phyloP scores from a whole-genome alignment of 345 rosid species.

The Trapa incisa region DNA sequence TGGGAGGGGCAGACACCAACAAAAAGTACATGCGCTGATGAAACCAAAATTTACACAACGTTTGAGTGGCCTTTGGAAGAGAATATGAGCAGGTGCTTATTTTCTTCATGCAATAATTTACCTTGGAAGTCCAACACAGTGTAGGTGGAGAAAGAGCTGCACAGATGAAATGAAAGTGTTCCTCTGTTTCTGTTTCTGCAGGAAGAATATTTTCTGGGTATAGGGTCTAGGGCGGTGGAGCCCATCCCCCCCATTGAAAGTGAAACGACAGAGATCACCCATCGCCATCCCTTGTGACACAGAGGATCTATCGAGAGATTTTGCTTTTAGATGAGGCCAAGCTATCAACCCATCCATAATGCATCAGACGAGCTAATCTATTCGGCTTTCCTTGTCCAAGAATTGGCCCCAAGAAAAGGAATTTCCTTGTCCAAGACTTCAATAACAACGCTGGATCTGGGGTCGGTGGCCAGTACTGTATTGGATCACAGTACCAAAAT shows the following conservation, averaged over 20 bases:
- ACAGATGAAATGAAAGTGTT: background rate
- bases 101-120: background rate
- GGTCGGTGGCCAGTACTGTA: no score
- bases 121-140: background rate
- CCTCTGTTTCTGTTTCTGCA: background rate
- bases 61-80: background rate
- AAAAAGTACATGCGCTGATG: background rate
- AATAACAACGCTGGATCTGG: no score
- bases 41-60: background rate
- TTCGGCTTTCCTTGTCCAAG: background rate
- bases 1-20: background rate
- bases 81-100: background rate
- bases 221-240: constrained; percentile 6
- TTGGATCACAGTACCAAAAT: no score
- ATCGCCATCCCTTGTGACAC: constrained; percentile 34
- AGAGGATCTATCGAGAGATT: constrained; percentile 51
- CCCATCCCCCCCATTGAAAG: constrained; percentile 24
- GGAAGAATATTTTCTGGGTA: background rate
- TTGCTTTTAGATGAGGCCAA: constrained; percentile 26
- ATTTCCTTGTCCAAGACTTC: background rate
- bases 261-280: constrained; percentile 31
- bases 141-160: background rate
- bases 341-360: background rate
- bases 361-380: no score
- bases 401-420: no score